These are phyloP conservation scores for Termitomyces sp. DNA, from an alignment of 768 basidiomycete species.

Conservation along the genomic window DNA sequence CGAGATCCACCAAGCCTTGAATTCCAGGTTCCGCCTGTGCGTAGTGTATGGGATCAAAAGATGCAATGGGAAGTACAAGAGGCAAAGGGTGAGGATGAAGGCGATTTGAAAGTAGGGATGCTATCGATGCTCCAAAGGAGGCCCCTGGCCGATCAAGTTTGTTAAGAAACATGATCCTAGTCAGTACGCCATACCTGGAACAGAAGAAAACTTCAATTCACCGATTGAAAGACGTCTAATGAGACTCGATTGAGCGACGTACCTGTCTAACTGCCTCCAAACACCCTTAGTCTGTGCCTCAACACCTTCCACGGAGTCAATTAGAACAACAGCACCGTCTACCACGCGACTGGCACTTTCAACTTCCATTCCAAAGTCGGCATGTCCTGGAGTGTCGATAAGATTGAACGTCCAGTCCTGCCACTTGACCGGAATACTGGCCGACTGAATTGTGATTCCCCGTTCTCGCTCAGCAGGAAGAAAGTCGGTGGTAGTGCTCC, in stretches of 20 bases:
- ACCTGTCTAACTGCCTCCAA: conserved; percentile 86
- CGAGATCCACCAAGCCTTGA: conserved; percentile 78
- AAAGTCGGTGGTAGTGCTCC: conserved; percentile 89
- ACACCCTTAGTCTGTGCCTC: conserved; percentile 89
- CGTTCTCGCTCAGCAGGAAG: conserved; percentile 85
- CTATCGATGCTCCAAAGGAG: conserved; percentile 64
- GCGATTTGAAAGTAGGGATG: conserved; percentile 69
- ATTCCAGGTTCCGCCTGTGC: conserved; percentile 74
- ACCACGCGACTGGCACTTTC: conserved; percentile 89
- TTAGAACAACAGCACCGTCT: conserved; percentile 83
- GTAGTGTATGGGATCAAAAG: conserved; percentile 66
- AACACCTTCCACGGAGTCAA: conserved; percentile 90
- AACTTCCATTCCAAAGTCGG: conserved; percentile 96
- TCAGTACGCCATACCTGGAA: conserved; percentile 70
- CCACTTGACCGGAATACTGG: conserved; percentile 87
- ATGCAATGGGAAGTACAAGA: conserved; percentile 72
- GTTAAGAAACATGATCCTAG: conserved; percentile 79
- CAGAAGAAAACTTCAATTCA: neutral
- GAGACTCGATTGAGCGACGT: conserved; percentile 28
- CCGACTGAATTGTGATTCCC: conserved; percentile 90
- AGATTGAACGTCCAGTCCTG: conserved; percentile 82
- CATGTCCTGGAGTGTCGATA: conserved; percentile 89
- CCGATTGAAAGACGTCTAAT: neutral
- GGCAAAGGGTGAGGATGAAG: conserved; percentile 72
- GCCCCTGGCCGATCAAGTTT: conserved; percentile 87